These are phyloP conservation scores for Rheum nobile DNA, from an alignment of 148 eudicot genomes.

Conservation along the genomic window DNA sequence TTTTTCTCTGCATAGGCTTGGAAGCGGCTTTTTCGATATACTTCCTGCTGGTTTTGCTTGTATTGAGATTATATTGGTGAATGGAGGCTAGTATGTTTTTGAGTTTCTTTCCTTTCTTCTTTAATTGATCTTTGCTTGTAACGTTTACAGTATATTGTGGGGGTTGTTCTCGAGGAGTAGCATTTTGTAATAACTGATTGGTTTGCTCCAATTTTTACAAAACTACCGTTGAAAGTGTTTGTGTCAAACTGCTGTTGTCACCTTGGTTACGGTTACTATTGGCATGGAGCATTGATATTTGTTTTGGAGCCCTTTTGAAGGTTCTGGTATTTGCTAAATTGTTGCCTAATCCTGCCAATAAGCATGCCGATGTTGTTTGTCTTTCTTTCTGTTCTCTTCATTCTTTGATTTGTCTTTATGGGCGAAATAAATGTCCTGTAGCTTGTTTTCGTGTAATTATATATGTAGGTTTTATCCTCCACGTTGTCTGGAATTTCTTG, in stretches of 20 bases:
- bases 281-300: not conserved
- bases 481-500: too few relatives aligned
- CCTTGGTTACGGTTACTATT: too few relatives aligned
- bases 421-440: too few relatives aligned
- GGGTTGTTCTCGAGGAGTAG: not conserved
- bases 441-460: too few relatives aligned
- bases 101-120: not conserved
- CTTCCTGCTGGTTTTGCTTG: not conserved
- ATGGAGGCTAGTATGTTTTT: not conserved
- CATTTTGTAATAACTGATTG: not conserved
- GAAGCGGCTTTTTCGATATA: not conserved
- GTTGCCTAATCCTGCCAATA: too few relatives aligned
- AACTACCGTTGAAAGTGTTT: not conserved
- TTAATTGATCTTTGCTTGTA: not conserved
- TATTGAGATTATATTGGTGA: not conserved
- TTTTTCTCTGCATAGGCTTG: not conserved
- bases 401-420: too few relatives aligned
- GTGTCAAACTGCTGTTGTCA: not conserved
- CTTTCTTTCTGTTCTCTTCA: too few relatives aligned
- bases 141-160: not conserved
- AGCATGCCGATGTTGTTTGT: too few relatives aligned
- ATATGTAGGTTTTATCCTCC: too few relatives aligned
- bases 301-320: too few relatives aligned
- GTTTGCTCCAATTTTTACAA: not conserved
- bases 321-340: too few relatives aligned